These are phyloP conservation scores for Casuarina glauca DNA, from an alignment of 306 rosid genomes.

Conservation along the genomic window DNA sequence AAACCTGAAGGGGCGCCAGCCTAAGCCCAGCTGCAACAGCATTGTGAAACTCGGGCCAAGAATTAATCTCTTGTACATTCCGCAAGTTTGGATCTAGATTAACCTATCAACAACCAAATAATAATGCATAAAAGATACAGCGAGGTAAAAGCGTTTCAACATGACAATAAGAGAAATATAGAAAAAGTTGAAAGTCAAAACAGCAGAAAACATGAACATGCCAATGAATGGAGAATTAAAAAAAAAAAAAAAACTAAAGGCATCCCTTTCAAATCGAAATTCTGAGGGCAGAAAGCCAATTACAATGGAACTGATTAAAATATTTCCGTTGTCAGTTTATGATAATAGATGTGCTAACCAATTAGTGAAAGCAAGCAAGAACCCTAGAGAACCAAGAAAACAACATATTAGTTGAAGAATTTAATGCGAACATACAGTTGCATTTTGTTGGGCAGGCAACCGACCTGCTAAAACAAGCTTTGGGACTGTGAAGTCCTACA, in stretches of 20 bases:
- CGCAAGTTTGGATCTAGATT: conserved; percentile 82
- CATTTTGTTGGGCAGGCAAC: conserved; percentile 97
- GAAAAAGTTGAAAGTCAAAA: conserved; percentile 22
- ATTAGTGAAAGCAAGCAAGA: not conserved
- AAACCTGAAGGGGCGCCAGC: conserved; percentile 96
- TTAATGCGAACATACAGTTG: conserved; percentile 67
- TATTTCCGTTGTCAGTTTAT: not conserved
- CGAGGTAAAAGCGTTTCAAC: conserved; percentile 8
- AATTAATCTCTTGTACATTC: conserved; percentile 84
- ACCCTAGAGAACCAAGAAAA: not conserved
- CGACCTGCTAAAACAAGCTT: conserved; percentile 97
- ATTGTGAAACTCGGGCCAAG: conserved; percentile 98
- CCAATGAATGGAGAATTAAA: conserved; percentile 14
- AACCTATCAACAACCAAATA: conserved; percentile 48
- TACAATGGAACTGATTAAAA: not conserved
- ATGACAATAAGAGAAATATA: not conserved
- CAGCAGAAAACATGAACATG: conserved; percentile 15
- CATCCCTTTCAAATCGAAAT: not conserved
- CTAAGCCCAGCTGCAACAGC: conserved; percentile 97
- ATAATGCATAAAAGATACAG: conserved; percentile 3
- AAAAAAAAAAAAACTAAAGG: conserved; percentile 6
- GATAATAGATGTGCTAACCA: not conserved
- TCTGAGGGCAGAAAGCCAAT: not conserved
- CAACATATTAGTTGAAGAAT: conserved; percentile 14
- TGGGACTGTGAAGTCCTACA: conserved; percentile 83